Percentiles rank a stretch among this genome's conserved stretches.
Conservation (phyloP, 2,329 filamentous ascomycete species). For the Graphiopsis chlorocephala region DNA sequence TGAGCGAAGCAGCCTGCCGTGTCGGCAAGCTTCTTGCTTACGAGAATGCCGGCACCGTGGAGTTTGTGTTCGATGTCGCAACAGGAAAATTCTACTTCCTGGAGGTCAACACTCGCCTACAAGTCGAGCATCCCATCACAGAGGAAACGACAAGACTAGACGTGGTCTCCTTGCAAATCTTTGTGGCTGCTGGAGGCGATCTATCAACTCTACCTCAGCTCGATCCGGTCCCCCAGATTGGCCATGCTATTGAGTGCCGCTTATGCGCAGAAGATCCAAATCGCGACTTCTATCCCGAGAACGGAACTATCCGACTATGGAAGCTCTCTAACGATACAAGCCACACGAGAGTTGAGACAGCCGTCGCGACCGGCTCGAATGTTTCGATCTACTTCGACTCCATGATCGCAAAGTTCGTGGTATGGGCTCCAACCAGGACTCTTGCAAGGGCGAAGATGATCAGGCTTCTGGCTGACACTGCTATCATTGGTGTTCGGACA, state of each 20-base stretch:
- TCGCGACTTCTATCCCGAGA: conserved; percentile 10
- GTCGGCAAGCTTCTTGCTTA: conserved; percentile 34
- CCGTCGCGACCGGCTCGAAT: not conserved
- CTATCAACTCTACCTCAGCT: not conserved
- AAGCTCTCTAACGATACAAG: not conserved
- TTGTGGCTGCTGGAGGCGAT: conserved; percentile 14
- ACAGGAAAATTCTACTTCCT: conserved; percentile 45
- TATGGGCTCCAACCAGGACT: not conserved
- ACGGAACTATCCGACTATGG: conserved; percentile 3
- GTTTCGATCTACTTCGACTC: not conserved
- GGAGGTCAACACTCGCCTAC: conserved; percentile 50
- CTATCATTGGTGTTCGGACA: not conserved
- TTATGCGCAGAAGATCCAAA: conserved; percentile 18
- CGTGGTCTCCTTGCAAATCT: conserved; percentile 31
- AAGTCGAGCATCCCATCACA: conserved; percentile 51
- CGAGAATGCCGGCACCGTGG: conserved; percentile 45
- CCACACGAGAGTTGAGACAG: not conserved
- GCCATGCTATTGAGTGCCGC: conserved; percentile 19
- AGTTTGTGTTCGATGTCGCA: conserved; percentile 45
- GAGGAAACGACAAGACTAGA: conserved; percentile 41
- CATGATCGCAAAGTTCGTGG: conserved; percentile 1
- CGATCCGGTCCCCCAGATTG: not conserved
- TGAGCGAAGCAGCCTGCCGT: conserved; percentile 10
- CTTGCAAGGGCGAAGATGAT: not conserved
- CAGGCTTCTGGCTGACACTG: not conserved